Evolutionary conservation across 2,329 filamentous ascomycete genomes (phyloP).

Genomic region (Fusarium sp.): DNA sequence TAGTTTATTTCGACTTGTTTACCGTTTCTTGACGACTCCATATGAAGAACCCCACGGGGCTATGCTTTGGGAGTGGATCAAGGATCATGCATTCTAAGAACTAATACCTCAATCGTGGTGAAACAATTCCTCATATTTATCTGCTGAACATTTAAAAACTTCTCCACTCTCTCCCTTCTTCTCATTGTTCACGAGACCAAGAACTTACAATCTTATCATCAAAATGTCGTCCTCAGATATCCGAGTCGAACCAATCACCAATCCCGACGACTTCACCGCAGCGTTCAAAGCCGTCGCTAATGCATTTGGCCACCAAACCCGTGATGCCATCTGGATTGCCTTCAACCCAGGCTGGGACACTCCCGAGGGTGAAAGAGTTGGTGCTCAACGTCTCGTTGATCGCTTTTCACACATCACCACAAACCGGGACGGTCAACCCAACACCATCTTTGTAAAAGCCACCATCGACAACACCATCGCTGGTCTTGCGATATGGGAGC

Average conservation of each 20-base stretch:
- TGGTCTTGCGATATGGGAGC: conserved; percentile 65
- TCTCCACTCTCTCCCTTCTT: background rate
- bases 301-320: conserved; percentile 60
- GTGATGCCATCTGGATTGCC: conserved; percentile 60
- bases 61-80: conserved; percentile 16
- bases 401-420: conserved; percentile 52
- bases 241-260: conserved; percentile 42
- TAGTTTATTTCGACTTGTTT: background rate
- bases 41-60: conserved; percentile 3
- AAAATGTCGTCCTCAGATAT: conserved; percentile 14
- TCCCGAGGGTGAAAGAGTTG: conserved; percentile 51
- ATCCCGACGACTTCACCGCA: conserved; percentile 40
- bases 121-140: background rate
- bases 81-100: conserved; percentile 18
- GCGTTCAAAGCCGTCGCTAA: conserved; percentile 40
- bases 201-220: background rate
- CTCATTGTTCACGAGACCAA: background rate
- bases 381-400: conserved; percentile 50
- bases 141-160: background rate
- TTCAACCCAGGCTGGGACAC: conserved; percentile 66
- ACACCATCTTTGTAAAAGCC: conserved; percentile 64
- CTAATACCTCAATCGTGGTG: conserved; percentile 14
- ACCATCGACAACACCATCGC: conserved; percentile 56
- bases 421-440: conserved; percentile 56
- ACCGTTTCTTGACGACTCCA: background rate